phyloP scores from a whole-genome alignment of 352 stramenopile genomes.

The Phytophthora sp. region DNA sequence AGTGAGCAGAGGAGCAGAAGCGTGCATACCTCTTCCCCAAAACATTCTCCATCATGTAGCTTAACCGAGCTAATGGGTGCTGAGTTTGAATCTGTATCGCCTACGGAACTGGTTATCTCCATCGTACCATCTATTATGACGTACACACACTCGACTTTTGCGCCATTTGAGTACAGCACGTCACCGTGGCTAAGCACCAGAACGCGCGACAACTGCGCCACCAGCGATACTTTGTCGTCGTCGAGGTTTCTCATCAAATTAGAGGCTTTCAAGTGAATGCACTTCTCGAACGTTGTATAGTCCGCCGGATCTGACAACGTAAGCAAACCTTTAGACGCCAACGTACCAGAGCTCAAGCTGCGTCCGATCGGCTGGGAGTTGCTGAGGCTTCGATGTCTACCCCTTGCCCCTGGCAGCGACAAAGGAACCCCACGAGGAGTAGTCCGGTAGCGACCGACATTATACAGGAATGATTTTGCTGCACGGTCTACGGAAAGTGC shows the following conservation, averaged over 20 bases:
- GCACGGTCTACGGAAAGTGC: constrained; percentile 71
- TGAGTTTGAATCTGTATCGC: not conserved
- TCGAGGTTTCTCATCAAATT: constrained; percentile 85
- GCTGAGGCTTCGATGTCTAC: constrained; percentile 52
- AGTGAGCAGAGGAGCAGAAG: too few species aligned
- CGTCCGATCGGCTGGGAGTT: constrained; percentile 28
- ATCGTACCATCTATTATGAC: constrained; percentile 79
- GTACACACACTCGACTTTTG: constrained; percentile 57
- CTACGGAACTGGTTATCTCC: constrained; percentile 36
- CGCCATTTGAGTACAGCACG: constrained; percentile 54
- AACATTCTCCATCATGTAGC: constrained; percentile 73
- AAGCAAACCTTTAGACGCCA: constrained; percentile 36
- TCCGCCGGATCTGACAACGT: constrained; percentile 54
- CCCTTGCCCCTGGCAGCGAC: constrained; percentile 36
- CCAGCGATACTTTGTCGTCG: constrained; percentile 83
- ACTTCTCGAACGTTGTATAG: constrained; percentile 87
- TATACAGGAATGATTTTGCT: constrained; percentile 79
- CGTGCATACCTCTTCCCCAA: constrained; percentile 86
- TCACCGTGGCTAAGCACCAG: constrained; percentile 62
- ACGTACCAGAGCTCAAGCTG: constrained; percentile 28
- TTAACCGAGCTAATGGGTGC: constrained; percentile 35
- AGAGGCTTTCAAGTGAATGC: constrained; percentile 84
- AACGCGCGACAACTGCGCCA: constrained; percentile 75
- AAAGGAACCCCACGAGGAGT: constrained; percentile 31
- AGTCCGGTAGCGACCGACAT: constrained; percentile 57